Conservation (phyloP, 768 basidiomycete species). For the Strobilomyces echinocephalus region DNA sequence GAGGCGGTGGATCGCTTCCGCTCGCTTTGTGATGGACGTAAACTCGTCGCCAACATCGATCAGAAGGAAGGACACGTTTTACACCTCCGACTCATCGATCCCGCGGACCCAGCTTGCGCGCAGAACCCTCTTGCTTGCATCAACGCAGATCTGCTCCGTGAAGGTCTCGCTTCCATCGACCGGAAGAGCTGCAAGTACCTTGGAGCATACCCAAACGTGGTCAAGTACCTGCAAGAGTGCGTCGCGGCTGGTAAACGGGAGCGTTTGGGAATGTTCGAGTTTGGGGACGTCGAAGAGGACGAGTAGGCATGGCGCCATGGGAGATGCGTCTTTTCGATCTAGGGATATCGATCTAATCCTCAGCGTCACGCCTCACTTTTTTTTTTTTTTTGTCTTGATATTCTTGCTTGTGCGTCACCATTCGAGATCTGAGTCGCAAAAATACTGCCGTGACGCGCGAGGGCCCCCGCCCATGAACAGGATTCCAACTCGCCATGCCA, state of each 20-base stretch:
- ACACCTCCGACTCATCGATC: constrained; percentile 92
- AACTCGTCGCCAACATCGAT: constrained; percentile 95
- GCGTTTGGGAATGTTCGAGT: constrained; percentile 82
- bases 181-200: constrained; percentile 73
- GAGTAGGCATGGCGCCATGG: constrained; percentile 33
- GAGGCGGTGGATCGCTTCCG: constrained; percentile 89
- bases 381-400: neutral
- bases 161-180: constrained; percentile 82
- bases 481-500: neutral
- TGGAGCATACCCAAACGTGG: constrained; percentile 60
- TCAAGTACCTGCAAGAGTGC: constrained; percentile 60
- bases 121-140: constrained; percentile 72
- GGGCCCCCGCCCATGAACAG: neutral
- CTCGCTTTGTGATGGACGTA: constrained; percentile 82
- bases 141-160: constrained; percentile 85
- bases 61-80: constrained; percentile 70
- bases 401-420: neutral
- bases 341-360: constrained; percentile 12
- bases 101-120: constrained; percentile 62
- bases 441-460: too few relatives aligned
- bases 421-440: constrained; percentile 1
- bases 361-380: constrained; percentile 1
- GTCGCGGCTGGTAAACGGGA: constrained; percentile 64
- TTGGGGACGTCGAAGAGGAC: constrained; percentile 87
- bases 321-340: constrained; percentile 16